Base-by-base conservation (phyloP, 2,329 filamentous ascomycete genomes). In the Fusarium sp. region DNA sequence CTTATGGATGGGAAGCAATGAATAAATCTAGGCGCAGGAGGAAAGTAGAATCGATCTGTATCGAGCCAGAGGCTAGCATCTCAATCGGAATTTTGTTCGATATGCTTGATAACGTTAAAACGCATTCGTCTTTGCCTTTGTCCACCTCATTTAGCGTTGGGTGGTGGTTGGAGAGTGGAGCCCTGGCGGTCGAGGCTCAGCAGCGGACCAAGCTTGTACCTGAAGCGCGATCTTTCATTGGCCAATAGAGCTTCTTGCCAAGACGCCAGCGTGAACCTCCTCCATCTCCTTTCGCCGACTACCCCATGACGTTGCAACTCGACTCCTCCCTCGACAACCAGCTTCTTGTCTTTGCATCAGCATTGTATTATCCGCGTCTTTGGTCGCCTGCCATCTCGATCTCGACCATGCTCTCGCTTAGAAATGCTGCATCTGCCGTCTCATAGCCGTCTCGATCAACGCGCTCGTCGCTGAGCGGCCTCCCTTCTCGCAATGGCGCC, bases 401-500 rank as follows among this genome's bases (percentile, higher is more conserved):
- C 24, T n/a, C 48, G 45, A 67, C 46, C 41, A 72, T 63, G 66
- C 63, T 25, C 46, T 42, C 53, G 63, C 55, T 59, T 57, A 65
- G 73, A 71, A 63, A 76, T 76, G 74, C 74, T 62, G 60, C 63
- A 71, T 62, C 56, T 68, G 68, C 53, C 65, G 41, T 60, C 56
- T 55, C 54, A 61, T 66, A 70, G 65, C 53, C 65, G 66, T 58
- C 55, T 56, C 49, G 50, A 68, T 57, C 64, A 62, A 71, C 65
- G 69, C 67, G 68, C 67, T 70, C 68, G 70, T 60, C 67, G 64
- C 65, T 75, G 72, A 76, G 70, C 58, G 65, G 61, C 45, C 65
- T 65, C 58, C 63, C 54, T 50, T 61, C 42, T 24, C 73, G 78
- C 68, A 73, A 85, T 85, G 83, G 75, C 81, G 68, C 76, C 80